Base-by-base conservation (phyloP, 768 basidiomycete species). In the Podaxis pistillaris region DNA sequence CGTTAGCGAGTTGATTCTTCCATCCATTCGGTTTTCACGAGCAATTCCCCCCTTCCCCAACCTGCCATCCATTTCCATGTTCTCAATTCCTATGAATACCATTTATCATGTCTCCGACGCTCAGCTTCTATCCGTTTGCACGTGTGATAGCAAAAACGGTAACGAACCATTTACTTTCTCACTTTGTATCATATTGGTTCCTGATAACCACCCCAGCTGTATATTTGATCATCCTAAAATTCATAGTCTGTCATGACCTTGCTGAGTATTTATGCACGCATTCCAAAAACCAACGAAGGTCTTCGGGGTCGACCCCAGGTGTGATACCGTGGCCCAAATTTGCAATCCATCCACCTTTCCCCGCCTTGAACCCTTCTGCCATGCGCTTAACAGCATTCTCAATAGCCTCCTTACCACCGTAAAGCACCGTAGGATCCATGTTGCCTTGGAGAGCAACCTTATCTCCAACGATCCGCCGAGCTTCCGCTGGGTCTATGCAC, bases 261-360 rank as follows among this genome's bases (percentile, higher is more conserved):
- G 76, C 70, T 2, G 93, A 94, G 70, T 93, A 91, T 70, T 88
- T 93, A 69, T 90, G 91, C 53, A 94, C 83, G 70, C 94, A 96
- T 73, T 96, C 84, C 65, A 96, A 85, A 80, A 96, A 97, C 86
- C 88, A 96, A 60, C 82, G 80, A 73, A 97, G 79, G 73, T 97
- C 93, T 60, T 98, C 95, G 22, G 96, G 94, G 72, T 97, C 87
- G 13, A 98, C 96, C 26, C 87, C 91, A 11, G 97, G 97, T 3
- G 95, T 97, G 68, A 99, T 96, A 4, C 97, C 97, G 72, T 98
- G 97, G 0, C 97, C 97, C 22, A 99, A 78, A 76, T 98, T 98
- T 8, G 92, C 91, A 69, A 98, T 98, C 94, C 96, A 98, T n/a
- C 87, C 91, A 9, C 86, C 84, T 56, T 79, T 81, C 7, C 78